Conservation (phyloP, 345 rosid genomes). For the Pistacia atlantica region DNA sequence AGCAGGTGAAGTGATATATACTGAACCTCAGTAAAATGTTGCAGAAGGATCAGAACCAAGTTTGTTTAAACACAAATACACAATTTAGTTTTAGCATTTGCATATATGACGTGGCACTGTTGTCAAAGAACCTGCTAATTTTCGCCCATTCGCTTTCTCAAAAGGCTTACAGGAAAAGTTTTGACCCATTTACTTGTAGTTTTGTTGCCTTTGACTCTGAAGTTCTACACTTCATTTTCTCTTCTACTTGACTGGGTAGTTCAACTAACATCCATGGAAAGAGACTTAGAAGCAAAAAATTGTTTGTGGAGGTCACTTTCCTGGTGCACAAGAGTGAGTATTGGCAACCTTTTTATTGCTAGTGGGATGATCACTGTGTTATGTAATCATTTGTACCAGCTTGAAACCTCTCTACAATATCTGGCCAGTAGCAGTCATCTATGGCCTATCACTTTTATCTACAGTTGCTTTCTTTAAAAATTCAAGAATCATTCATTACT, state of each 20-base stretch:
- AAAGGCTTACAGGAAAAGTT: too few species aligned
- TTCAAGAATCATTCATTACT: neutral
- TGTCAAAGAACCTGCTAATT: neutral
- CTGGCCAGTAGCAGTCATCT: neutral
- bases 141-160: neutral
- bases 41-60: too few species aligned
- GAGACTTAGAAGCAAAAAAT: neutral
- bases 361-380: conserved; percentile 7
- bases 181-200: neutral
- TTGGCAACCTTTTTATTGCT: neutral
- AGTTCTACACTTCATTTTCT: neutral
- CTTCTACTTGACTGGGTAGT: neutral
- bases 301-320: conserved; percentile 1
- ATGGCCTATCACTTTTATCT: neutral
- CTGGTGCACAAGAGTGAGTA: neutral
- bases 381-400: neutral
- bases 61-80: too few species aligned
- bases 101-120: neutral
- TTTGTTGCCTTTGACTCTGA: neutral
- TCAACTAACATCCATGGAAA: neutral
- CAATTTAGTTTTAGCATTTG: neutral
- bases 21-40: too few species aligned
- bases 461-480: neutral
- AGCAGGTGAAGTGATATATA: too few species aligned
- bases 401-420: neutral